A percentile compares a stretch with the other conserved stretches of the same genome.
Conservation (phyloP, 495 filamentous ascomycete species). For the Aspergillus ostianus region DNA sequence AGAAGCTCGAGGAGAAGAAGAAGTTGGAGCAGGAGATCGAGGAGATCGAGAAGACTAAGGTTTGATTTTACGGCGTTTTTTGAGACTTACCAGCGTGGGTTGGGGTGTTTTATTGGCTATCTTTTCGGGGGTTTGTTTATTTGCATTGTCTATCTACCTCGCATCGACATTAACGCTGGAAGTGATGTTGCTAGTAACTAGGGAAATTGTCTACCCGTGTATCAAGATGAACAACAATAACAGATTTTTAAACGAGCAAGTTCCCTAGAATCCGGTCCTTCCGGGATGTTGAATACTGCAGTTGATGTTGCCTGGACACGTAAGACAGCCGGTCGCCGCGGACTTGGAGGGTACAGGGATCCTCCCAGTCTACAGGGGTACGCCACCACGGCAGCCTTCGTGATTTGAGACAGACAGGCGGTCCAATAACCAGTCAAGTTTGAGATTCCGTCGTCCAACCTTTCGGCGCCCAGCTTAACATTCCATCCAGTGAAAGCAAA, state of each 20-base stretch:
- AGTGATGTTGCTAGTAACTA: neutral
- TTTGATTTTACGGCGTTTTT: neutral
- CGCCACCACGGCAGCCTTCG: no score
- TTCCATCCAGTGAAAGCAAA: no score
- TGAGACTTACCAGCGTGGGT: neutral
- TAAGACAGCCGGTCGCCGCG: neutral
- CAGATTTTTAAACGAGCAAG: neutral
- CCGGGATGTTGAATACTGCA: neutral
- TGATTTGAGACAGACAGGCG: no score
- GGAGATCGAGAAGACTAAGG: neutral
- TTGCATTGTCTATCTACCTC: neutral
- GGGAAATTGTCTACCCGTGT: neutral
- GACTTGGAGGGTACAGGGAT: neutral
- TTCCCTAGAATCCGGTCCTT: neutral
- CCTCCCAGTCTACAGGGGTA: neutral
- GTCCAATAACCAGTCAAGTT: no score
- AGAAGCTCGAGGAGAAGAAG: constrained; percentile 18
- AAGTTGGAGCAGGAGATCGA: neutral
- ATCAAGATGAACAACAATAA: neutral
- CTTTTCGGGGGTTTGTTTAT: neutral
- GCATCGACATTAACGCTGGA: neutral
- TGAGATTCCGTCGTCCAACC: no score
- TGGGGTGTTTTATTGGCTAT: neutral
- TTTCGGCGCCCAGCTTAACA: no score
- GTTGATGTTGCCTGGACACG: neutral